Evolutionary conservation across 768 basidiomycete genomes (phyloP), one percentile per base, ranked within the genome.

Genomic region (Mrakia gelida): DNA sequence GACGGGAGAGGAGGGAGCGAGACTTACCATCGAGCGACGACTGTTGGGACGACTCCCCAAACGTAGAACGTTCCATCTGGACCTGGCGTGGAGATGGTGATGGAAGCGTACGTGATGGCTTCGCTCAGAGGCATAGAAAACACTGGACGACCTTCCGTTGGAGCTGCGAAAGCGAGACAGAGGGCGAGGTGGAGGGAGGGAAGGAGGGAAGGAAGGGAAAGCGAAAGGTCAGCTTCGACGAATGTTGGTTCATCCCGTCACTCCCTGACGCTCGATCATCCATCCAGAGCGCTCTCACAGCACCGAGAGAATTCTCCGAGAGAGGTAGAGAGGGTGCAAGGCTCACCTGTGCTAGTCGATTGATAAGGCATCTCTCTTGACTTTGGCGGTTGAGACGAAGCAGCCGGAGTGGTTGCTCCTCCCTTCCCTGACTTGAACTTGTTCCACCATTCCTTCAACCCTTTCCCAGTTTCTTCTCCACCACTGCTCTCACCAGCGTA

Each of bases 1-100:
- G 43, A 41, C 0, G 23, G 76, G 65, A 32, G 71, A 11, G 52
- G 28, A 75, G 30, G 62, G 26, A 9, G 32, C 32, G 30, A n/a
- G 74, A 85, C 91, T 82, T 81, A 94, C 93, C 94, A 98, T 86
- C 97, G 98, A 67, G 96, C 96, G 61, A 99, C 96, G 73, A 98
- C 95, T 61, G 98, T 93, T 13, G 96, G 96, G 71, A 99, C 93
- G 83, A 73, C 59, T 9, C 41, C 94, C 92, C 93, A 95, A 8
- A 94, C 91, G 83, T 92, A 93, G 26, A 93, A 87, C 80, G 92
- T 90, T 11, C 94, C 94, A 79, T 89, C 89, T 15, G 54, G 74
- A 0, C 45, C 73, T 38, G 74, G 78, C 6, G 78, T 79, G 10
- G 78, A 79, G 73, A 79, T 79, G 15, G 78, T 79, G 73, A 79